phyloP scores from a whole-genome alignment of 2,329 filamentous ascomycete species.

The Aureobasidium leucospermi region DNA sequence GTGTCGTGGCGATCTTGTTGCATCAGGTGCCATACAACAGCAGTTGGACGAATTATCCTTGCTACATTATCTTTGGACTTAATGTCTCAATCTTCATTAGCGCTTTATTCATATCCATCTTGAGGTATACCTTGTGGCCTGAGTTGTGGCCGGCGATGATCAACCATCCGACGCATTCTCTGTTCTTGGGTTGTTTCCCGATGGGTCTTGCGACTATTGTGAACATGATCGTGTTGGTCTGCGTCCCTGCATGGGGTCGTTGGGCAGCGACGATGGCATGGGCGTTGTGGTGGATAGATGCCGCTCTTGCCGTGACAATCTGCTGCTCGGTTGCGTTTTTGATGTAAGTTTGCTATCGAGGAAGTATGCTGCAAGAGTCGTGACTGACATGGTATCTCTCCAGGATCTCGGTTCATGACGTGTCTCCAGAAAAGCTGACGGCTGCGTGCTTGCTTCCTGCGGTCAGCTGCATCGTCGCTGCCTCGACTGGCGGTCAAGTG shows the following conservation, averaged over 20 bases:
- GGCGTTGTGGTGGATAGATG: slow-evolving; percentile 21
- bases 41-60: slow-evolving; percentile 51
- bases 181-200: slow-evolving; percentile 51
- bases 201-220: slow-evolving; percentile 27
- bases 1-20: slow-evolving; percentile 57
- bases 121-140: slow-evolving; percentile 59
- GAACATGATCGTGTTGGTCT: slow-evolving; percentile 23
- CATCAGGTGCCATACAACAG: slow-evolving; percentile 55
- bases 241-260: slow-evolving; percentile 23
- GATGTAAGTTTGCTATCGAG: neutral
- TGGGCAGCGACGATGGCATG: slow-evolving; percentile 17
- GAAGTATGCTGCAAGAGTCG: neutral
- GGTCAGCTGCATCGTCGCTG: slow-evolving; percentile 58
- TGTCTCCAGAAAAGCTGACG: slow-evolving; percentile 48
- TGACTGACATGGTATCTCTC: slow-evolving; percentile 17
- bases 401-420: slow-evolving; percentile 22
- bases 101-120: slow-evolving; percentile 47
- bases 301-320: slow-evolving; percentile 14
- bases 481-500: slow-evolving; percentile 57
- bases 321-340: slow-evolving; percentile 19
- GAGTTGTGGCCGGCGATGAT: slow-evolving; percentile 61
- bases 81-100: slow-evolving; percentile 52
- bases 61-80: slow-evolving; percentile 53
- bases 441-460: slow-evolving; percentile 60
- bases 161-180: slow-evolving; percentile 55